Conservation (phyloP, 768 basidiomycete species). For the Chalciporus sphaerocephalus region DNA sequence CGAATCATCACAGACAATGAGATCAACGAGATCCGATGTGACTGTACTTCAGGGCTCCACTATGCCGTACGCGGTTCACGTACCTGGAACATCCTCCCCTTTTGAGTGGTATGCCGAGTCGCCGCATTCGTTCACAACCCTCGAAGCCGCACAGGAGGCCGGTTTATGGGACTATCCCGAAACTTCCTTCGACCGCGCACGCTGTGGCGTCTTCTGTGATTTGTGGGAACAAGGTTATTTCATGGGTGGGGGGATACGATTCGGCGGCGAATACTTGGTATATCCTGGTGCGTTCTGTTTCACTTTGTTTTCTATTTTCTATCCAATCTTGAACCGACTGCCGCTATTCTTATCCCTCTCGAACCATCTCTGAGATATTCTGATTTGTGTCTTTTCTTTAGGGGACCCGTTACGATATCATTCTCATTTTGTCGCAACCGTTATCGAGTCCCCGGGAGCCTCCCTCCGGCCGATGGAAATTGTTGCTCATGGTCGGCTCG, state of each 20-base stretch:
- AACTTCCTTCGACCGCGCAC: slow-evolving; percentile 60
- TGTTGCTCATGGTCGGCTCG: slow-evolving; percentile 90
- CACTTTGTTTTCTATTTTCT: not conserved
- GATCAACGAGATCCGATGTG: not conserved
- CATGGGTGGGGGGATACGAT: slow-evolving; percentile 87
- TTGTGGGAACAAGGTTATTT: slow-evolving; percentile 82
- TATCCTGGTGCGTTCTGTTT: slow-evolving; percentile 72
- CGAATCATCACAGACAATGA: not conserved
- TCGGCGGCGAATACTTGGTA: slow-evolving; percentile 93
- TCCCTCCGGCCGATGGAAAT: slow-evolving; percentile 85
- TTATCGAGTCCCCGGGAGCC: slow-evolving; percentile 58
- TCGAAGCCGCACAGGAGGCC: slow-evolving; percentile 58
- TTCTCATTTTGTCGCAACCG: slow-evolving; percentile 89
- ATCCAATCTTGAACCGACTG: not conserved
- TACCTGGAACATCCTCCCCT: slow-evolving; percentile 59
- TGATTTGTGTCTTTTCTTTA: slow-evolving; percentile 28
- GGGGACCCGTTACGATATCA: slow-evolving; percentile 95
- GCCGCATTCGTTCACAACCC: slow-evolving; percentile 44
- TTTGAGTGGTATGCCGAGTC: slow-evolving; percentile 65
- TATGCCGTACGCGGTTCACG: slow-evolving; percentile 49
- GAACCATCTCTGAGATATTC: slow-evolving; percentile 2
- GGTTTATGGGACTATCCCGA: slow-evolving; percentile 77
- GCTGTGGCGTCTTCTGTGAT: slow-evolving; percentile 74
- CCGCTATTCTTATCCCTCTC: slow-evolving; percentile 1
- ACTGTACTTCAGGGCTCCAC: slow-evolving; percentile 10